phyloP scores from a whole-genome alignment of 192 early-diverging fungal genomes.

The Gaertneriomyces semiglobifer region DNA sequence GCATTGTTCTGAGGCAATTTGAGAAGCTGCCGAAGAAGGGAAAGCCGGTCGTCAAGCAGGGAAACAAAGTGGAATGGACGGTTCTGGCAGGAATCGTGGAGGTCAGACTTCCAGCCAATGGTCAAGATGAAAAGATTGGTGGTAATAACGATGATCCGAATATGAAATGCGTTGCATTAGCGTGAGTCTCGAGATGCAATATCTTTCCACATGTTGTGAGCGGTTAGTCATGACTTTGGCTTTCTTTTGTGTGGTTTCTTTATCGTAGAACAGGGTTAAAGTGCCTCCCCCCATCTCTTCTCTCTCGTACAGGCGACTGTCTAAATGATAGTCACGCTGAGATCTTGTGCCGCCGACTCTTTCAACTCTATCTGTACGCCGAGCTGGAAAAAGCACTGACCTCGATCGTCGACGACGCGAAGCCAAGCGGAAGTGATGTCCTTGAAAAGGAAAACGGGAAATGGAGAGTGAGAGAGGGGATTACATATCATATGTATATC shows the following conservation, averaged over 20 bases:
- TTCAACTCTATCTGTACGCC: constrained; percentile 24
- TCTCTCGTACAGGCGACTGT: constrained; percentile 57
- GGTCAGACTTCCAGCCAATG: neutral
- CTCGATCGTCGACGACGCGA: too few species aligned
- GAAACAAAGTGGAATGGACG: constrained; percentile 73
- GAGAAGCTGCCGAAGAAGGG: constrained; percentile 65
- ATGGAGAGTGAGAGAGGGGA: too few species aligned
- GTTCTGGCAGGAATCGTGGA: constrained; percentile 75
- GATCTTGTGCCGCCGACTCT: constrained; percentile 73
- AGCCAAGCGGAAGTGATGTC: too few species aligned
- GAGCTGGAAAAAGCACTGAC: too few species aligned
- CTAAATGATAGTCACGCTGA: constrained; percentile 89
- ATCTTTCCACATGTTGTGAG: neutral
- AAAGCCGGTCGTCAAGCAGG: constrained; percentile 55
- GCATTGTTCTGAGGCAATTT: constrained; percentile 50
- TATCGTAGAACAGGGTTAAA: constrained; percentile 75
- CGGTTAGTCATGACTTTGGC: neutral
- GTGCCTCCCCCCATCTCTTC: constrained; percentile 64
- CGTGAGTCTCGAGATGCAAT: constrained; percentile 13
- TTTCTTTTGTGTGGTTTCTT: neutral
- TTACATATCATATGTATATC: too few species aligned
- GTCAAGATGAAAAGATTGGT: neutral
- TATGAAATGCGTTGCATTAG: constrained; percentile 32
- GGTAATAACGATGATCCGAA: neutral
- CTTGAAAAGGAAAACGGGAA: too few species aligned